phyloP scores from a whole-genome alignment of 163 green algal species.

The Chlamydomonas reinhardtii region DNA sequence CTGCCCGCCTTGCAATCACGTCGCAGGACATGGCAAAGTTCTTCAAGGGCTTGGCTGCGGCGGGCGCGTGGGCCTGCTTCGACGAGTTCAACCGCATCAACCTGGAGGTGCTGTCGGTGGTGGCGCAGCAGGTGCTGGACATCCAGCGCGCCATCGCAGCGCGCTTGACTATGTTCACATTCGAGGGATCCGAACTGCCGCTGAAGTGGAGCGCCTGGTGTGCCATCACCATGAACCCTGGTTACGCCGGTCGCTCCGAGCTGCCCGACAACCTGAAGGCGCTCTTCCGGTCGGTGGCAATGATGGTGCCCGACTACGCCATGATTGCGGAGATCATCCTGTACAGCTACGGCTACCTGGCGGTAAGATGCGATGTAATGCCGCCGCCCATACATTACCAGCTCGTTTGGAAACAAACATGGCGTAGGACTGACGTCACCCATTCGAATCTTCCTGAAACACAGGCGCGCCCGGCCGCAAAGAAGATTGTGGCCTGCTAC shows the following conservation, averaged over 20 bases:
- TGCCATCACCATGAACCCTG: conserved; percentile 77
- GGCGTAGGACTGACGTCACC: not conserved
- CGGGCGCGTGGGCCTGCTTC: conserved; percentile 86
- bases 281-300: conserved; percentile 83
- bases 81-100: conserved; percentile 95
- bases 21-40: conserved; percentile 28
- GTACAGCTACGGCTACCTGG: conserved; percentile 68
- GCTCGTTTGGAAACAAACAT: not conserved
- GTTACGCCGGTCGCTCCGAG: conserved; percentile 72
- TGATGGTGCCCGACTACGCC: conserved; percentile 85
- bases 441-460: too few species aligned
- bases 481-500: conserved; percentile 87
- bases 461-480: conserved; percentile 67
- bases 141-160: conserved; percentile 86
- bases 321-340: conserved; percentile 87
- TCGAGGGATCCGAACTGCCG: conserved; percentile 83
- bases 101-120: conserved; percentile 85
- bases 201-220: conserved; percentile 71
- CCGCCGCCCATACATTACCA: too few species aligned
- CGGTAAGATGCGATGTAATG: not conserved
- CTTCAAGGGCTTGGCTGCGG: conserved; percentile 67
- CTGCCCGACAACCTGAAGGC: conserved; percentile 90
- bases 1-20: too few species aligned
- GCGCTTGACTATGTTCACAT: conserved; percentile 81
- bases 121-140: conserved; percentile 85